Conservation (phyloP, 441 rosid species). For the Syzygium syzygioides region DNA sequence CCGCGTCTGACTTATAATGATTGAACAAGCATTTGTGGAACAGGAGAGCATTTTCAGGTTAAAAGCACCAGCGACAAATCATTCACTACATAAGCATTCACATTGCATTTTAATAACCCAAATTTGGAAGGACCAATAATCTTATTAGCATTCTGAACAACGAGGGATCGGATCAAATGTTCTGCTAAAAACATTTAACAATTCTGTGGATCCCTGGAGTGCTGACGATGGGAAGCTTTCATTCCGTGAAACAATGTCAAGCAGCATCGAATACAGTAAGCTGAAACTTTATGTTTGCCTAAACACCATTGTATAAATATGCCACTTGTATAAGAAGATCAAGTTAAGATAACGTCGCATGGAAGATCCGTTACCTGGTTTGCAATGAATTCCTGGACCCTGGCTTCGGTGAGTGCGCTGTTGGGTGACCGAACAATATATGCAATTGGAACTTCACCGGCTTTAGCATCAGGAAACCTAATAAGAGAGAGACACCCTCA, state of each 20-base stretch:
- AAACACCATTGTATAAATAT: neutral
- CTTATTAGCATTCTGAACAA: neutral
- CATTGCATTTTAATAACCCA: neutral
- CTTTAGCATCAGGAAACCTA: conserved; percentile 13
- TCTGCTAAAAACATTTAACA: neutral
- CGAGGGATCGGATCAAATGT: neutral
- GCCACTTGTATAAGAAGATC: neutral
- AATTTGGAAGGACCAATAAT: neutral
- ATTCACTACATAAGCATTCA: neutral
- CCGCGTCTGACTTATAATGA: neutral
- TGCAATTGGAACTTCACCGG: conserved; percentile 11
- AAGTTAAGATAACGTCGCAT: neutral
- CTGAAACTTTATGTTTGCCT: neutral
- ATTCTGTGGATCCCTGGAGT: neutral
- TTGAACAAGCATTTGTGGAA: neutral
- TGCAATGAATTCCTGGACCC: neutral
- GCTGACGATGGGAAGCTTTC: neutral
- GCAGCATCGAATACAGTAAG: neutral
- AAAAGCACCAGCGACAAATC: neutral
- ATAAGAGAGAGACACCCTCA: neutral
- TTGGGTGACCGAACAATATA: neutral
- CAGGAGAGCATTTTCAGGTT: neutral
- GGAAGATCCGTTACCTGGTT: neutral
- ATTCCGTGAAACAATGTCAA: neutral
- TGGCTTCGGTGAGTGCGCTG: neutral